Base-by-base conservation (phyloP, 345 rosid genomes). In the Corchorus capsularis region DNA sequence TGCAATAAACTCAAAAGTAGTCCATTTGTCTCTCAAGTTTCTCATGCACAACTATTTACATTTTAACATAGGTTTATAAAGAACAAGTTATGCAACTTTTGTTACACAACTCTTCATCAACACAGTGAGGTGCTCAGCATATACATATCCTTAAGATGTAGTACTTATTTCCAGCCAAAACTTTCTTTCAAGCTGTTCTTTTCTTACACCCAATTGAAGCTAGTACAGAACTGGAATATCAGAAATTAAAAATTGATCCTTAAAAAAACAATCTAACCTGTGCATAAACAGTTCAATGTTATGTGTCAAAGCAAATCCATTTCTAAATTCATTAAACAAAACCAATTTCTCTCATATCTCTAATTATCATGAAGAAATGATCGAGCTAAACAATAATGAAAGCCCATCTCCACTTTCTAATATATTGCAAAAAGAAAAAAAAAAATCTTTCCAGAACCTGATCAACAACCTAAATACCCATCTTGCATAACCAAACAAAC, bases 91-190 rank as follows among this genome's bases (percentile, higher is more conserved):
- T 46, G 39, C 47, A 63, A 63, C 49, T 63, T 47, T 20, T 39
- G 69, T 37, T 39, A 41, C 15, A 39, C 41, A 39, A 47, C 14
- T 39, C 69, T 63, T 63, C 49, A 63, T 41, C 69, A 64, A 64
- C 27, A 4, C 49, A 64, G 49, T 64, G 27, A 64, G n/a, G 8
- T 39, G 8, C 27, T 39, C 39, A 17, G 17, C 49, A 39, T 63
- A 17, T 16, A 7, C 45, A 35, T 37, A 16, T 16, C n/a, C 49
- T 8, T 39, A 20, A 9, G 68, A 63, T 17, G 4, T 39, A 39
- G 43, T 39, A 63, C 17, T 16, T 63, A 22, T 47, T 47, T 22
- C 34, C 35, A 47, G 46, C 47, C 49, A 17, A 1, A 13, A 11
- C 22, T 39, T 63, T 39, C 49, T 39, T 39, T 39, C 6, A 39